A percentile compares a stretch with the other conserved stretches of the same genome.
These are phyloP conservation scores for Fraxinus platypoda DNA, from an alignment of 305 asterid species.

Conservation along the genomic window DNA sequence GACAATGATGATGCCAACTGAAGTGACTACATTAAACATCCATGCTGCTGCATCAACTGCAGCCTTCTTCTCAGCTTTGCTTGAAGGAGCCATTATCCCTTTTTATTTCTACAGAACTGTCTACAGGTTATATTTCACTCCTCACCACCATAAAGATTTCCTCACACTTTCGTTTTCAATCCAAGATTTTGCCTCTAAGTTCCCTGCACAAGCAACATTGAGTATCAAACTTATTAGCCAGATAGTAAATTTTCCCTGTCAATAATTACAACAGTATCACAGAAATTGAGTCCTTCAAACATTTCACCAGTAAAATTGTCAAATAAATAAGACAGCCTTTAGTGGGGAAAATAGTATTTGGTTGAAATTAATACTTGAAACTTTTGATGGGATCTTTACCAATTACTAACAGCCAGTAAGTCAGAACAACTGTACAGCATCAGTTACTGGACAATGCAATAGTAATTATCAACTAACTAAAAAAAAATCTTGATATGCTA, in stretches of 20 bases:
- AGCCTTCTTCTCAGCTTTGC: constrained; percentile 78
- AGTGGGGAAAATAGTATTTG: not conserved
- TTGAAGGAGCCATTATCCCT: constrained; percentile 61
- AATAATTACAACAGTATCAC: not conserved
- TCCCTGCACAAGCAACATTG: constrained; percentile 23
- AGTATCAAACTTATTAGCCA: not conserved
- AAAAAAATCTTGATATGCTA: not conserved
- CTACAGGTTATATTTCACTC: constrained; percentile 18
- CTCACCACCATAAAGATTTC: constrained; percentile 29
- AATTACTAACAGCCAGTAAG: not conserved
- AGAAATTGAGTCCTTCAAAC: not conserved
- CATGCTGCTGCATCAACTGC: constrained; percentile 72
- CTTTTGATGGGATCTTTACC: not conserved
- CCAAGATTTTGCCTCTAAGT: constrained; percentile 3
- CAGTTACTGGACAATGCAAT: not conserved
- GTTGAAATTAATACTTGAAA: not conserved
- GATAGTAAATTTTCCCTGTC: not conserved
- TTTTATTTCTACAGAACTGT: constrained; percentile 1
- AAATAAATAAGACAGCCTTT: not conserved
- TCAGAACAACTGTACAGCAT: not conserved
- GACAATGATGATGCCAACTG: constrained; percentile 75
- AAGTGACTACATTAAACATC: constrained; percentile 71
- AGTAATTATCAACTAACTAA: not conserved
- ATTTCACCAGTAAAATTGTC: not conserved
- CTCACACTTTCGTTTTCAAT: constrained; percentile 15